Evolutionary conservation across 169 alveolate species (phyloP), one percentile per base, ranked within the genome.

Genomic region (Babesia ovis): DNA sequence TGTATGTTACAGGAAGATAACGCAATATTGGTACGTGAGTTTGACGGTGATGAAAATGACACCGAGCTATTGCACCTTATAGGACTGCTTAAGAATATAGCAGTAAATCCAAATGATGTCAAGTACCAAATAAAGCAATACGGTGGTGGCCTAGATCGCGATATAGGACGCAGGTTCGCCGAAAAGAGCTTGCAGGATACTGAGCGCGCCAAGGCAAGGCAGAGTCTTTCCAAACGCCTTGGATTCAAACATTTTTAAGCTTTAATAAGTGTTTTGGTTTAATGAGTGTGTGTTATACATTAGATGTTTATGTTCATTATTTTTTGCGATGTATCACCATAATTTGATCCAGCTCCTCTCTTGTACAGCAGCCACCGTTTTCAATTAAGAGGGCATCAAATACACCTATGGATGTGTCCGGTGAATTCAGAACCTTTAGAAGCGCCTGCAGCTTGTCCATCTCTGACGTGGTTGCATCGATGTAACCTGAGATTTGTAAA

Each of bases 21-120:
- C 77, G 89, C 94, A 12, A 86, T 93, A 11, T 64, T 87, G 50
- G 66, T 93, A 14, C 70, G 81, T 29, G 93, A 83, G 55, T 93
- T 85, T 54, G 79, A 89, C 70, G 97, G 97, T 12, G 92, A 87
- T 73, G 92, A 86, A 48, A 74, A 81, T 48, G 97, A 93, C 85
- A 64, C 60, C 48, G 97, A 93, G 62, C 85, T 93, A 29, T 58
- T 74, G 32, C 71, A 83, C 45, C 79, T 92, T 4, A 71, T 85
- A 20, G 95, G 92, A 64, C 72, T 93, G 27, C 68, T 93, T 41
- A 93, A 93, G 77, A 82, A 93, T 4, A 84, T 86, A 58, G 94
- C 95, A 0, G 53, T 91, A n/a, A 90, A 89, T 39, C 89, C 94
- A 0, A 62, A 80, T 34, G 94, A 89, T 51, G 88, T 92, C 23